Base-by-base conservation (phyloP, 768 basidiomycete genomes). In the Suillus plorans region DNA sequence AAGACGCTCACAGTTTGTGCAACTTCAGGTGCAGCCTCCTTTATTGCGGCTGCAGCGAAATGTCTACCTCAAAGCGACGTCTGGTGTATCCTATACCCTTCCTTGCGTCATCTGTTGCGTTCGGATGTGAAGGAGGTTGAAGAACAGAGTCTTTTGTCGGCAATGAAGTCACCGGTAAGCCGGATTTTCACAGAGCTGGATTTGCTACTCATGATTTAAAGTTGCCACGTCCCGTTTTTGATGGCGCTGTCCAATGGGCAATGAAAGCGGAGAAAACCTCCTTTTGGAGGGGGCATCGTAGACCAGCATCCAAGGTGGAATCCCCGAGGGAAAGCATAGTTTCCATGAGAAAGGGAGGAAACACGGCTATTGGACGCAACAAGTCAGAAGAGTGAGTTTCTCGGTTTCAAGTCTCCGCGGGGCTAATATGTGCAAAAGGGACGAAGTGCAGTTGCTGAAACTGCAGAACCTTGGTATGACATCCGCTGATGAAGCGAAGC, bases 51-150 rank as follows among this genome's bases (percentile, higher is more conserved):
- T 5, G 90, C 94, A 10, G 89, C 91, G 2, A 87, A 89, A 50
- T 89, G 92, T 67, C 84, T 99, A 7, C 91, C 91, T 0, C 76
- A 82, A 3, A 95, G 94, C 61, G 97, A 99, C 72, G 89, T 94
- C 25, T 99, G 97, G 97, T 98, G 95, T 71, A 97, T 99, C 49
- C 76, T 99, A 10, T 99, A 99, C 69, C 97, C 97, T 0, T 92
- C 91, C 0, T 77, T 99, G 49, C 85, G 92, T 55, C 90, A 95
- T 70, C 88, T 95, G 64, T 80, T 99, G 45, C 90, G 89, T 64
- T 92, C 89, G 2, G 97, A 99, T 69, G 80, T 98, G 25, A 83
- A 82, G 2, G 82, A 82, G 8, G 85, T 98, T 56, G 86, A 91
- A 58, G 93, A 92, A 64, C 82, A 83, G 60, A 88, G 85, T 53